Conservation (phyloP, 257 asterid genomes). For the Solanum corneliomulleri region DNA sequence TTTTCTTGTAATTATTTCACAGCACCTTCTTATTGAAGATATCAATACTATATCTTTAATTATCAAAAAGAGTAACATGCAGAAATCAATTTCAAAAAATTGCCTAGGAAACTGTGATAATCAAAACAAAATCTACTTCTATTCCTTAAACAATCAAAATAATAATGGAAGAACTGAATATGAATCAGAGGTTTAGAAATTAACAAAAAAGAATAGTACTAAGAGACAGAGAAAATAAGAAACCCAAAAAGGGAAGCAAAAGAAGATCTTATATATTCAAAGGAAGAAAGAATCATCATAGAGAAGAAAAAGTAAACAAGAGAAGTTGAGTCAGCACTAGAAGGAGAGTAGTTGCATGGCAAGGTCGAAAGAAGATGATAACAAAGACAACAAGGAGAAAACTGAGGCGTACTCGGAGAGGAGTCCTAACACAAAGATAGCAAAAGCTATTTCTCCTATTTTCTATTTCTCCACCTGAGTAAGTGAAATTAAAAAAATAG, state of each 20-base stretch:
- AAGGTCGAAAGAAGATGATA: not conserved
- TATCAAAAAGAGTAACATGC: not conserved
- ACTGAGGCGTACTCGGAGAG: not conserved
- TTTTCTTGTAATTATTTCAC: not conserved
- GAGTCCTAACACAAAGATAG: not conserved
- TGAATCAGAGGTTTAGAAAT: not conserved
- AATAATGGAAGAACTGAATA: not conserved
- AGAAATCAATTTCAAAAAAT: not conserved
- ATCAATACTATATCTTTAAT: not conserved
- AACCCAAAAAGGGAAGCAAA: not conserved
- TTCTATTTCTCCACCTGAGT: not conserved
- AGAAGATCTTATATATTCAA: not conserved
- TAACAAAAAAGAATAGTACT: not conserved
- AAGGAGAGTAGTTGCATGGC: not conserved
- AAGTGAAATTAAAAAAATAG: not conserved
- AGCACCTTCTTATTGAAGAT: not conserved
- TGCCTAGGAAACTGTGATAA: not conserved
- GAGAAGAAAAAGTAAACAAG: not conserved
- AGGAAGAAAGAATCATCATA: not conserved
- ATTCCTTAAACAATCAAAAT: not conserved
- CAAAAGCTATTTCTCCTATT: not conserved
- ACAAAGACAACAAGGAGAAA: not conserved
- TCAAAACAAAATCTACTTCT: not conserved
- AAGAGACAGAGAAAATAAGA: not conserved
- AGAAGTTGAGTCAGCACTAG: not conserved